phyloP scores from a whole-genome alignment of 176 grass and related monocot genomes.

The Cenchrus americanus region DNA sequence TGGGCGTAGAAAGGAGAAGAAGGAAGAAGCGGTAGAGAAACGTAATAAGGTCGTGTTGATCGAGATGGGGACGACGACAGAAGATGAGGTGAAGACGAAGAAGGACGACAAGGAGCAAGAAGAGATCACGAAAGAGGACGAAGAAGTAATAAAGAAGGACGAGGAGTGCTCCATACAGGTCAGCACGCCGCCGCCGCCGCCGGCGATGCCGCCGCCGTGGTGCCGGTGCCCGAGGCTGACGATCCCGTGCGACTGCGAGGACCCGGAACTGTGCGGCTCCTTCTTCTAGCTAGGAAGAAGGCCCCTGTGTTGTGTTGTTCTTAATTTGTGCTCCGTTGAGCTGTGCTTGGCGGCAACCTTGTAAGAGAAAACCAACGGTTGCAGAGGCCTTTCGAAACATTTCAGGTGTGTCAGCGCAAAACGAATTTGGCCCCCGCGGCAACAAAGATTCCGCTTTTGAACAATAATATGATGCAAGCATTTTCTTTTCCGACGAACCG shows the following conservation, averaged over 20 bases:
- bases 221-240: constrained; percentile 2
- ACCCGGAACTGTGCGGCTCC: neutral
- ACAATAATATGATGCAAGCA: no score
- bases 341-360: no score
- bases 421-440: no score
- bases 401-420: no score
- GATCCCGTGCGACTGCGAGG: constrained; percentile 8
- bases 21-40: neutral
- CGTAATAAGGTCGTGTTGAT: neutral
- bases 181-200: neutral
- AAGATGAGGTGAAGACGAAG: neutral
- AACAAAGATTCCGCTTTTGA: no score
- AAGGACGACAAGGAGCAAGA: neutral
- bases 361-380: no score
- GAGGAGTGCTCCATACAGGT: neutral
- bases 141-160: neutral
- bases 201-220: neutral
- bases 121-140: neutral
- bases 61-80: no score
- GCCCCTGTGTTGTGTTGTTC: no score
- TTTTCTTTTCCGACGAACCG: no score
- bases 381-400: no score
- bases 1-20: neutral
- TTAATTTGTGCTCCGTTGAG: no score
- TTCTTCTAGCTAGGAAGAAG: neutral